Percentiles rank a stretch among this genome's conserved stretches.
These are phyloP conservation scores for Trichosporon sp. DNA, from an alignment of 1,284 basidiomycete species.

Conservation along the genomic window DNA sequence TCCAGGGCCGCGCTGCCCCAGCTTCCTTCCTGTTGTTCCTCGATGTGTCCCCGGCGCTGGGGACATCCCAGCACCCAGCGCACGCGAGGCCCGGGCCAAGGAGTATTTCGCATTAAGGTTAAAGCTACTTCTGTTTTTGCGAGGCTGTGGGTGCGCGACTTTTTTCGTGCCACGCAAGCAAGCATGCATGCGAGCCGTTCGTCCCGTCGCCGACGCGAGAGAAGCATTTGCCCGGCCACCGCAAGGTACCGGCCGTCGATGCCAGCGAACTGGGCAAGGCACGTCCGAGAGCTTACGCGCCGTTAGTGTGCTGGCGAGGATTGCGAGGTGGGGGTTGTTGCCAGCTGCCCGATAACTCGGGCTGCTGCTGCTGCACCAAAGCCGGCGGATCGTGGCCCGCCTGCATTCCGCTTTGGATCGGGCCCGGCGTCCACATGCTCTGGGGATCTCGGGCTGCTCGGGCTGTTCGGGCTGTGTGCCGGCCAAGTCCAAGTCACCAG, in stretches of 20 bases:
- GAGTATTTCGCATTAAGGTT: not conserved
- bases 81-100: not conserved
- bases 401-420: not conserved
- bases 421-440: not conserved
- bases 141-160: not conserved
- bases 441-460: not conserved
- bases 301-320: not conserved
- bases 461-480: too few species aligned
- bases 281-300: not conserved
- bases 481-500: too few species aligned
- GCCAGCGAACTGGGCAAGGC: not conserved
- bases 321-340: not conserved
- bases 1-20: not conserved
- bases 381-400: not conserved
- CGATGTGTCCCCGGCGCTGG: too few species aligned
- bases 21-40: too few species aligned
- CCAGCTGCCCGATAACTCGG: not conserved
- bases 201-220: not conserved
- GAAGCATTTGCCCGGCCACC: not conserved
- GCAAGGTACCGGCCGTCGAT: not conserved
- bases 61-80: too few species aligned
- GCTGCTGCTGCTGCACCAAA: not conserved
- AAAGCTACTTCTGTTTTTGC: not conserved
- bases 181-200: not conserved
- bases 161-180: not conserved